Percentiles rank a stretch among this genome's conserved stretches.
Conservation (phyloP, 441 rosid species). For the Codiaeum variegatum region DNA sequence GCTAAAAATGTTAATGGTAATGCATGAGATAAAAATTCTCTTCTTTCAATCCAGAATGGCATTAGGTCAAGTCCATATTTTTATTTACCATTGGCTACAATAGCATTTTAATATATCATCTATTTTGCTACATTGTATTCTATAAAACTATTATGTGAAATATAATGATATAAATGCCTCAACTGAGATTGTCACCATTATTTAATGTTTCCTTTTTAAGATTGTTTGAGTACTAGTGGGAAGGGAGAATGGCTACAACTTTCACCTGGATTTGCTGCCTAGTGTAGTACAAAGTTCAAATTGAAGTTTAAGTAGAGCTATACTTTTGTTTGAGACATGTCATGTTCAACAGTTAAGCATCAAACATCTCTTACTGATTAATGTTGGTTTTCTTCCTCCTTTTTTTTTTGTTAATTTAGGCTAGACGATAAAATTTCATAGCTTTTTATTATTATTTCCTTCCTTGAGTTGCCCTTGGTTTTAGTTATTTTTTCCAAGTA, state of each 20-base stretch:
- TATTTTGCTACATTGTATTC: neutral
- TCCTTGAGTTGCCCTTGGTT: conserved; percentile 14
- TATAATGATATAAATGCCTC: neutral
- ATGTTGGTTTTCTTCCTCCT: neutral
- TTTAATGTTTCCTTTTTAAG: conserved; percentile 28
- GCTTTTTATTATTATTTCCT: conserved; percentile 16
- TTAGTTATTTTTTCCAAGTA: conserved; percentile 68
- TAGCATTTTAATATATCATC: neutral
- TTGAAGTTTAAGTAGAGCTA: conserved; percentile 81
- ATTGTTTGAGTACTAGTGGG: conserved; percentile 72
- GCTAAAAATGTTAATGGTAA: neutral
- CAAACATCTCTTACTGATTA: conserved; percentile 5
- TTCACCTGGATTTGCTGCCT: conserved; percentile 75
- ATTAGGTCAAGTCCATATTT: neutral
- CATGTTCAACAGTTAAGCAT: conserved; percentile 85
- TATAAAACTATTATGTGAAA: neutral
- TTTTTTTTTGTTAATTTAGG: conserved; percentile 7
- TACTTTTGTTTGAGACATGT: conserved; percentile 83
- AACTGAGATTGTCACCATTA: neutral
- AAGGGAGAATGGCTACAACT: conserved; percentile 80
- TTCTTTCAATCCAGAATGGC: neutral
- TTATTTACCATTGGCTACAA: neutral
- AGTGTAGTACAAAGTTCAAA: conserved; percentile 81
- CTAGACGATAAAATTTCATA: conserved; percentile 7
- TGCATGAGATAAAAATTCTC: neutral